Evolutionary conservation across 176 grass and related monocot species (phyloP).

Genomic region (Oropetium thomaeum): DNA sequence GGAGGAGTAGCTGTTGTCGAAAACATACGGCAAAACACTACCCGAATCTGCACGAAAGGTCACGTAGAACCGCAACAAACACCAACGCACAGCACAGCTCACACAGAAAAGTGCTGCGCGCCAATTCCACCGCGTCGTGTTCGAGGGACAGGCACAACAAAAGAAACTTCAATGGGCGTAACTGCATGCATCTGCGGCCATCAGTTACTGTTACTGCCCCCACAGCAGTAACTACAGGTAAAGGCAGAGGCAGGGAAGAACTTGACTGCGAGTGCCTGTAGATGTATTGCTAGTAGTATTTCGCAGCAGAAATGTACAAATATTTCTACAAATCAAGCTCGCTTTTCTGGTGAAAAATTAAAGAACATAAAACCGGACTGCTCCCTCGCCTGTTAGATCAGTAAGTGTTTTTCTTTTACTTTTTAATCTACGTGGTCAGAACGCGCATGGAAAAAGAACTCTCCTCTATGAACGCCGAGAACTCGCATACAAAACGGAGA

Average conservation of each 20-base stretch:
- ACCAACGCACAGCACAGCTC: too few species aligned
- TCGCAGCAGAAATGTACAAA: not conserved
- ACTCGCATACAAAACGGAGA: not conserved
- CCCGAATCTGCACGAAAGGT: not conserved
- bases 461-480: not conserved
- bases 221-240: conserved; percentile 25
- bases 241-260: conserved; percentile 16
- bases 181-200: conserved; percentile 28
- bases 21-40: conserved; percentile 11
- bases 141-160: conserved; percentile 6
- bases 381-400: conserved; percentile 27
- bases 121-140: conserved; percentile 8
- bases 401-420: not conserved
- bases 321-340: conserved; percentile 3
- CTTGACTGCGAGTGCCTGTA: not conserved
- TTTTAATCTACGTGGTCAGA: not conserved
- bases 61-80: conserved; percentile 1
- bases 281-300: not conserved
- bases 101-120: conserved; percentile 4
- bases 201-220: not conserved
- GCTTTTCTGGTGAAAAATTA: not conserved
- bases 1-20: not conserved
- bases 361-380: not conserved
- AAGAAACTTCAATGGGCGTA: conserved; percentile 30
- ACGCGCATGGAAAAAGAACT: not conserved